Percentiles rank a stretch among this genome's conserved stretches.
Evolutionary conservation across 2,329 filamentous ascomycete species (phyloP).

Genomic region (Trichophyton rubrum): DNA sequence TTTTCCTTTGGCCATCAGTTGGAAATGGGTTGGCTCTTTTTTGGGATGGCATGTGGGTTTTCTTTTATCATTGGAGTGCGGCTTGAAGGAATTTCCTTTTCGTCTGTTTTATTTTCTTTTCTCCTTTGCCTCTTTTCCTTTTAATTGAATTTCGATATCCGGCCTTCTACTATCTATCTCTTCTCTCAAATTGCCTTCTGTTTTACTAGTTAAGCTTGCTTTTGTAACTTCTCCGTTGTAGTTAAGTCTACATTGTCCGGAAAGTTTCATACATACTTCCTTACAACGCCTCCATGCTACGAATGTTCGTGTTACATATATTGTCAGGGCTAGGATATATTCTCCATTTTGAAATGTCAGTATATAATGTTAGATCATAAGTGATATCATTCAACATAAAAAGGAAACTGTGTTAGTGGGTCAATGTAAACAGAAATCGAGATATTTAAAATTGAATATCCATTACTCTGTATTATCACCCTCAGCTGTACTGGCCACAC

Average conservation of each 20-base stretch:
- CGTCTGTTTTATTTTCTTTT: not conserved
- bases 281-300: not conserved
- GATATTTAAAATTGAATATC: not conserved
- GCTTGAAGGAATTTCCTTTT: slow-evolving; percentile 12
- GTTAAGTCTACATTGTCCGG: not conserved
- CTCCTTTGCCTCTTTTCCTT: too few species aligned
- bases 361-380: not conserved
- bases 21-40: slow-evolving; percentile 12
- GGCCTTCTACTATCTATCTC: not conserved
- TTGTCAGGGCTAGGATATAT: too few species aligned
- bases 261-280: not conserved
- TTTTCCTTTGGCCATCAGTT: slow-evolving; percentile 13
- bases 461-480: slow-evolving; percentile 8
- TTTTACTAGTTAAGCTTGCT: not conserved
- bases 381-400: not conserved
- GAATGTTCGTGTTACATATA: not conserved
- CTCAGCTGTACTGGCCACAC: slow-evolving; percentile 8
- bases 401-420: not conserved
- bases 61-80: slow-evolving; percentile 10
- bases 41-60: slow-evolving; percentile 13
- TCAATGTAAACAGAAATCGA: not conserved
- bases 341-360: not conserved
- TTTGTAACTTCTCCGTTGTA: not conserved
- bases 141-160: not conserved
- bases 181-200: not conserved